Conservation (phyloP, 2,329 filamentous ascomycete species). For the Paracorniculantispora psalliotae region DNA sequence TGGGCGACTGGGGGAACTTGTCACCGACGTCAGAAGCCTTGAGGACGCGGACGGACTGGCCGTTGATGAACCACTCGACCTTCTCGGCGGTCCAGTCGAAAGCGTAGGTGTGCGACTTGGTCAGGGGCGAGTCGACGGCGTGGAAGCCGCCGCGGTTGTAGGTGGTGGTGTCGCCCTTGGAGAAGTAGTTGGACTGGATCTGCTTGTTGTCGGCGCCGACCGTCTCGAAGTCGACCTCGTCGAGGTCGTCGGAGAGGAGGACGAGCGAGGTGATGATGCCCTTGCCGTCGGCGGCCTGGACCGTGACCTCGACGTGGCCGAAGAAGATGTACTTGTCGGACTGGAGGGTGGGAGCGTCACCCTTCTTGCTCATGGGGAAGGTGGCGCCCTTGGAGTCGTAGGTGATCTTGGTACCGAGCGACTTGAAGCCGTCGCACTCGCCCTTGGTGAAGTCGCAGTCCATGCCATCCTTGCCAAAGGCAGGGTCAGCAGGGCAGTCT, state of each 20-base stretch:
- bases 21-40: conserved; percentile 51
- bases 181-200: conserved; percentile 85
- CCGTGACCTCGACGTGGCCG: conserved; percentile 72
- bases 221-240: conserved; percentile 98
- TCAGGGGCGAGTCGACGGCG: conserved; percentile 49
- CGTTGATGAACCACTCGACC: conserved; percentile 63
- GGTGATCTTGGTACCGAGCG: conserved; percentile 42
- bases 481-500: conserved; percentile 70
- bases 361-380: conserved; percentile 63
- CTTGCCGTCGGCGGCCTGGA: conserved; percentile 72
- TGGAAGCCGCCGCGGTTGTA: conserved; percentile 66
- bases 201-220: conserved; percentile 68
- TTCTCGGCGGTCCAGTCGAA: conserved; percentile 63
- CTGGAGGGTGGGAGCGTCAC: conserved; percentile 66
- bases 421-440: conserved; percentile 50
- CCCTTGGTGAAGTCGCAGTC: conserved; percentile 75
- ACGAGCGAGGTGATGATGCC: conserved; percentile 90
- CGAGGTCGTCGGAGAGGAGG: conserved; percentile 79
- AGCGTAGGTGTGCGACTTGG: conserved; percentile 62
- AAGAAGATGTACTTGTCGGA: conserved; percentile 94
- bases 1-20: conserved; percentile 66
- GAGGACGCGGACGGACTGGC: conserved; percentile 55
- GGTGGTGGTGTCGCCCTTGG: conserved; percentile 65
- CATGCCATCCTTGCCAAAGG: conserved; percentile 57
- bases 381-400: conserved; percentile 46